Conservation (phyloP, 768 basidiomycete genomes). For the Agrocybe chaxingu region DNA sequence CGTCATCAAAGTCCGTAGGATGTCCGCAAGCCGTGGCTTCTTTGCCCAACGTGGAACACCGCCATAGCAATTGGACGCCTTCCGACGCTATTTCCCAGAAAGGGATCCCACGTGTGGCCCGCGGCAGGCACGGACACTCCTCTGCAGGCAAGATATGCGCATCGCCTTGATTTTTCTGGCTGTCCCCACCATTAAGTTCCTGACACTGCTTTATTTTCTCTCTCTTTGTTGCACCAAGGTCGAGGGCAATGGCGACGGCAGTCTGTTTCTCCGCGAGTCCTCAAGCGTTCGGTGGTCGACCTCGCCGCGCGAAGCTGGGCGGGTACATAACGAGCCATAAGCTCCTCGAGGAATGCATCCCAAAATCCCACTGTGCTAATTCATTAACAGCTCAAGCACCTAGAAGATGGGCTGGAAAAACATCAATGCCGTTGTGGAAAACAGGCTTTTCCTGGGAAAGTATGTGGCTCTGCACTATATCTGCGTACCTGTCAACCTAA, state of each 20-base stretch:
- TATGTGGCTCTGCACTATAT: slow-evolving; percentile 35
- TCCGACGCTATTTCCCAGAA: slow-evolving; percentile 24
- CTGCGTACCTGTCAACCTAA: slow-evolving; percentile 16
- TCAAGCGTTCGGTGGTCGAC: slow-evolving; percentile 14
- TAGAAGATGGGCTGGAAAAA: slow-evolving; percentile 59
- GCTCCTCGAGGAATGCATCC: slow-evolving; percentile 9
- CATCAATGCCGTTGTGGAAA: slow-evolving; percentile 63
- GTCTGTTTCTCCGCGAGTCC: slow-evolving; percentile 16
- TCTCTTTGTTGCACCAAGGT: slow-evolving; percentile 12
- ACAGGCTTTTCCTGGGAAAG: slow-evolving; percentile 73
- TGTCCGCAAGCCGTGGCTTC: slow-evolving; percentile 3
- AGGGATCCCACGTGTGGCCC: slow-evolving; percentile 21
- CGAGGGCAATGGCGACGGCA: slow-evolving; percentile 26
- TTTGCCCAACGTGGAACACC: slow-evolving; percentile 16
- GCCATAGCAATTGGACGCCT: slow-evolving; percentile 24
- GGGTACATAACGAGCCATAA: slow-evolving; percentile 16
- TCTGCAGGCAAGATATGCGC: slow-evolving; percentile 15
- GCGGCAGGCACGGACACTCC: slow-evolving; percentile 13
- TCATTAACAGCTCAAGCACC: slow-evolving; percentile 10
- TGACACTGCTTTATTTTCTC: slow-evolving; percentile 30
- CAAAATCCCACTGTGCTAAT: slow-evolving; percentile 13
- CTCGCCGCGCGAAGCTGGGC: slow-evolving; percentile 12
- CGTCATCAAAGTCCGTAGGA: slow-evolving; percentile 2
- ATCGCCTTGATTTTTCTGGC: slow-evolving; percentile 20
- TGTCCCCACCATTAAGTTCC: slow-evolving; percentile 19